phyloP scores from a whole-genome alignment of 2,329 filamentous ascomycete species.

The Fusarium oxysporum region DNA sequence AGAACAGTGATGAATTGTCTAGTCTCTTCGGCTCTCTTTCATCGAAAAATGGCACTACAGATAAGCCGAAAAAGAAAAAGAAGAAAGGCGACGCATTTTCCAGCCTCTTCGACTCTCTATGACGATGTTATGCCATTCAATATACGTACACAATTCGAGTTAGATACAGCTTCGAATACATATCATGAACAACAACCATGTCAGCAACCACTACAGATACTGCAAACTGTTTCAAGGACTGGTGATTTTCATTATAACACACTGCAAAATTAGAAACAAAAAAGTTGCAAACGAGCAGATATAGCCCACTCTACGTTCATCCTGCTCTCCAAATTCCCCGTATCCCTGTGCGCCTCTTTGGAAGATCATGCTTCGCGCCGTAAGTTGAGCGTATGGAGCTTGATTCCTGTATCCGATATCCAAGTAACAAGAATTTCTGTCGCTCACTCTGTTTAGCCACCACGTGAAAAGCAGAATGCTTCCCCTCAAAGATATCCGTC shows the following conservation, averaged over 20 bases:
- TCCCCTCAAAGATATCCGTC: conserved; percentile 15
- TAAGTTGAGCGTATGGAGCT: conserved; percentile 28
- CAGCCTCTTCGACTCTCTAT: conserved; percentile 74
- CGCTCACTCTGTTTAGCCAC: conserved; percentile 29
- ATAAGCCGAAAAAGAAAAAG: conserved; percentile 66
- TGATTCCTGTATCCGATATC: conserved; percentile 34
- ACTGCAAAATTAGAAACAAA: conserved; percentile 35
- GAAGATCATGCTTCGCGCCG: conserved; percentile 38
- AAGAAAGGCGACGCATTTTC: conserved; percentile 70
- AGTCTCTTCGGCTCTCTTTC: conserved; percentile 58
- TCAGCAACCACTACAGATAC: background rate
- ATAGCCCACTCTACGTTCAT: conserved; percentile 22
- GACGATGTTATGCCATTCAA: background rate
- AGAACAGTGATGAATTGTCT: conserved; percentile 74
- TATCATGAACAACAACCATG: background rate
- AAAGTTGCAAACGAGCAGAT: conserved; percentile 39
- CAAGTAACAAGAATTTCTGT: conserved; percentile 42
- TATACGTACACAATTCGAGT: background rate
- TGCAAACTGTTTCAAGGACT: conserved; percentile 17
- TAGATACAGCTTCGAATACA: background rate
- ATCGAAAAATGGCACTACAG: conserved; percentile 51
- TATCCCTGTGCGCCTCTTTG: conserved; percentile 46
- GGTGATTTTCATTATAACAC: conserved; percentile 46
- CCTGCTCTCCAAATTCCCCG: conserved; percentile 42
- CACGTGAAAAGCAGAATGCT: conserved; percentile 22